A percentile compares a stretch with the other conserved stretches of the same genome.
Conservation (phyloP, 2,329 filamentous ascomycete genomes). For the Sphaerulina populicola region DNA sequence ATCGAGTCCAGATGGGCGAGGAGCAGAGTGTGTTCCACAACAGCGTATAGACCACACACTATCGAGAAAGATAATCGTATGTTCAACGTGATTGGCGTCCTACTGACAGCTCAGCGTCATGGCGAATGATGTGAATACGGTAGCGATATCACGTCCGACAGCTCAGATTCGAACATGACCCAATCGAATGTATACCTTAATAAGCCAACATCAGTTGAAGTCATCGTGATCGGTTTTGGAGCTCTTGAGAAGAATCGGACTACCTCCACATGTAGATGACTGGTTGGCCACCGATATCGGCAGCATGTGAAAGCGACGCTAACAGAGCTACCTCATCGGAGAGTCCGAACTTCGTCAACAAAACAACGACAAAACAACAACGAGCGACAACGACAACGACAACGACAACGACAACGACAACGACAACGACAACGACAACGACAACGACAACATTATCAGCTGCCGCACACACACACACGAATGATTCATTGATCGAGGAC, state of each 20-base stretch:
- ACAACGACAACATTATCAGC: not conserved
- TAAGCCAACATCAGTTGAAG: not conserved
- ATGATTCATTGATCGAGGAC: too few relatives aligned
- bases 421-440: not conserved
- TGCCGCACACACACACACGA: too few relatives aligned
- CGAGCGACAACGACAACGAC: not conserved
- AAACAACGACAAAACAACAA: not conserved
- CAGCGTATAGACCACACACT: too few relatives aligned
- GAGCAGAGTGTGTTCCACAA: too few relatives aligned
- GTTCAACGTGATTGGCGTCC: not conserved
- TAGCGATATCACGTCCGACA: not conserved
- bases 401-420: not conserved
- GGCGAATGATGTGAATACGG: not conserved
- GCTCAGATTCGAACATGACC: not conserved
- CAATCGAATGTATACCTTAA: too few relatives aligned
- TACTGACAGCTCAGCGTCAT: not conserved
- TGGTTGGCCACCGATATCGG: not conserved
- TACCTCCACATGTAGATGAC: too few relatives aligned
- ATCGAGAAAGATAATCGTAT: too few relatives aligned
- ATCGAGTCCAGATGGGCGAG: too few relatives aligned
- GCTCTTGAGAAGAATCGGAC: not conserved
- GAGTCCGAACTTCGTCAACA: not conserved
- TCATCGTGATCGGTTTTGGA: not conserved
- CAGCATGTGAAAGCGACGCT: not conserved
- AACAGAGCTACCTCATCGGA: not conserved